Evolutionary conservation across 1,139 yeast species (phyloP), one percentile per base, ranked within the genome.

Genomic region (Lizanozyma gosingica): DNA sequence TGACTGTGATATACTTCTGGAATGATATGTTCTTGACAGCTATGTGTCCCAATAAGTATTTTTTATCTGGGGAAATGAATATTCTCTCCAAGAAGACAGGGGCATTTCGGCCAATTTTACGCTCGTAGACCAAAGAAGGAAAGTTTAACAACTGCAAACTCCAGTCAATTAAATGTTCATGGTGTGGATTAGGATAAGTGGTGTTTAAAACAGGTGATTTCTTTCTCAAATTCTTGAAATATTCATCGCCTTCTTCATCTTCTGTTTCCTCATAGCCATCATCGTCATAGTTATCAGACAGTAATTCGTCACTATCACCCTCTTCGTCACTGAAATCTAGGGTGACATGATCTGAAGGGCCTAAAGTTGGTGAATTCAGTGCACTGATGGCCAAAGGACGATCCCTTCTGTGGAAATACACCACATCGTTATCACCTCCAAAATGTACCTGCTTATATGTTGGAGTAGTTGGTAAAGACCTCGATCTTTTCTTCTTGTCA

Each of bases 351-450:
- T 39, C 36, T 16, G 43, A 14, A 14, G 56, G 51, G n/a, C 55
- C 60, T 16, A 63, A 48, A 3, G 65, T 59, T 1, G 92, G 90
- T 0, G 87, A 77, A 44, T 74, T 74, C 35, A 71, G 67, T 2
- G 82, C 83, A 39, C 83, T 76, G 17, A 86, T 85, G 1, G 94
- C 88, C 2, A 76, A 66, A 15, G 95, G 95, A 40, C 71, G 73
- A 54, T 86, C 95, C 37, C 73, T 67, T 50, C 80, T 75, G 48
- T 78, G 71, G 59, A 87, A 86, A 54, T 83, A 83, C 39, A 84
- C 71, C 33, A 85, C 78, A 50, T 83, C 87, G 39, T 66, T 70
- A 36, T 74, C 72, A 17, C 71, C 65, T 36, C 90, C 94, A 60
- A 86, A 86, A 58, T 86, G 92, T 18, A 86, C 95, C 48, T 72